Evolutionary conservation across 2,329 filamentous ascomycete species (phyloP), one percentile per base, ranked within the genome.

Genomic region (Hypoxylon sp.): DNA sequence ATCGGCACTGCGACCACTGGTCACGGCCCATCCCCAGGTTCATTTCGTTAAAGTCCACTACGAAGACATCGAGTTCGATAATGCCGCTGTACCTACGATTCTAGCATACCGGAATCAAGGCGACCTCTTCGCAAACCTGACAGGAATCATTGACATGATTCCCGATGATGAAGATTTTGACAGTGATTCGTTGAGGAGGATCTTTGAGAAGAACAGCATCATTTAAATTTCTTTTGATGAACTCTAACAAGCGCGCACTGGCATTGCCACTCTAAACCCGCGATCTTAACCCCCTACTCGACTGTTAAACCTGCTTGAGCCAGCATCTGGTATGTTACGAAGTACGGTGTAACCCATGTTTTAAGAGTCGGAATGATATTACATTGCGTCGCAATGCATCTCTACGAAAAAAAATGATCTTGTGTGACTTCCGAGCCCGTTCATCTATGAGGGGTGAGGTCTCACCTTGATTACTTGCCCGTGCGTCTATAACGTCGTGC

Each of bases 21-120:
- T 97, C 46, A 84, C 86, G 68, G 84, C 87, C 67, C 85, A 97
- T 77, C 85, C 88, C 22, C 87, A 89, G 9, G 88, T 92, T 35
- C 93, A 93, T 77, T 98, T 99, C 78, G 88, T 98, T 82, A 97
- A 95, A 82, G 88, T 98, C 52, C 91, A 97, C 80, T 93, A 94
- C 78, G 90, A 92, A 69, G 94, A 97, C 65, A 97, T 97, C 39
- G 94, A 98, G 79, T 97, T 98, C 85, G 94, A 98, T 78, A 89
- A 92, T 65, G 92, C 94, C 33, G 91, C 91, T 50, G 92, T 97
- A 1, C 96, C 96, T 0, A 94, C 96, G 3, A 85, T 98, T 39
- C 85, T 98, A 53, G 95, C 93, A 10, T 99, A 99, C 83, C 90
- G 90, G 65, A 93, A 91, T 75, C 89, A 91, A 77, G 94, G 94